Evolutionary conservation across 78 protist species (phyloP).

Genomic region (Dictyostelium brefeldianum): DNA sequence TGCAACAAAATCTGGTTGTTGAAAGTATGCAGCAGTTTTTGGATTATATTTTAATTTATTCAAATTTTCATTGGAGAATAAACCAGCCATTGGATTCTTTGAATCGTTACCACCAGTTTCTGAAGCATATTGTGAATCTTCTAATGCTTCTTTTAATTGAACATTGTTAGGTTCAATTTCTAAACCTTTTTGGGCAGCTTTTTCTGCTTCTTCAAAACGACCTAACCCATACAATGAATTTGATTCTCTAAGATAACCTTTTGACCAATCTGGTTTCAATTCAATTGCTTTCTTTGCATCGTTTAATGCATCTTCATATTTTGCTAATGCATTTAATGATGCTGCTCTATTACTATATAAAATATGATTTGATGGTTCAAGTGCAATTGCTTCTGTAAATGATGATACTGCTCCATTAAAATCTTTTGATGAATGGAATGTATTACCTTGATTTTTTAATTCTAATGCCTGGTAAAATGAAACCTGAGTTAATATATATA

Average conservation of each 20-base stretch:
- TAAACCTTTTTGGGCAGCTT: slow-evolving; percentile 84
- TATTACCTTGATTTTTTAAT: slow-evolving; percentile 93
- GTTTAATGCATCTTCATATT: slow-evolving; percentile 90
- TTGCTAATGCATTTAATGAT: slow-evolving; percentile 66
- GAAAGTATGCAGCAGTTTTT: slow-evolving; percentile 63
- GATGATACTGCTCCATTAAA: slow-evolving; percentile 89
- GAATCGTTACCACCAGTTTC: neutral
- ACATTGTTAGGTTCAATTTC: slow-evolving; percentile 78
- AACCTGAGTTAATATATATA: too few species aligned
- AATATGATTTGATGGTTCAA: slow-evolving; percentile 92
- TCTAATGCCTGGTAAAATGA: too few species aligned
- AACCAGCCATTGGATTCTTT: neutral
- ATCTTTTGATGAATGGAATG: slow-evolving; percentile 87
- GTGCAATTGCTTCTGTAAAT: slow-evolving; percentile 90
- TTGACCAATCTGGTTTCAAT: slow-evolving; percentile 93
- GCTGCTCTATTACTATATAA: slow-evolving; percentile 95
- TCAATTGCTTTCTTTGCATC: slow-evolving; percentile 89
- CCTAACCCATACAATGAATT: slow-evolving; percentile 81
- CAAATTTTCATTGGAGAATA: slow-evolving; percentile 21
- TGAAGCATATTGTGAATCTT: slow-evolving; percentile 38
- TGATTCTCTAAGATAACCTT: slow-evolving; percentile 94
- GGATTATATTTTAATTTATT: slow-evolving; percentile 54
- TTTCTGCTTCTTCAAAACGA: slow-evolving; percentile 83
- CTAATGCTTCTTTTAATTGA: slow-evolving; percentile 23
- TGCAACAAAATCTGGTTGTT: slow-evolving; percentile 77